These are phyloP conservation scores for Saturnispora saitoi DNA, from an alignment of 805 yeast species.

Conservation along the genomic window DNA sequence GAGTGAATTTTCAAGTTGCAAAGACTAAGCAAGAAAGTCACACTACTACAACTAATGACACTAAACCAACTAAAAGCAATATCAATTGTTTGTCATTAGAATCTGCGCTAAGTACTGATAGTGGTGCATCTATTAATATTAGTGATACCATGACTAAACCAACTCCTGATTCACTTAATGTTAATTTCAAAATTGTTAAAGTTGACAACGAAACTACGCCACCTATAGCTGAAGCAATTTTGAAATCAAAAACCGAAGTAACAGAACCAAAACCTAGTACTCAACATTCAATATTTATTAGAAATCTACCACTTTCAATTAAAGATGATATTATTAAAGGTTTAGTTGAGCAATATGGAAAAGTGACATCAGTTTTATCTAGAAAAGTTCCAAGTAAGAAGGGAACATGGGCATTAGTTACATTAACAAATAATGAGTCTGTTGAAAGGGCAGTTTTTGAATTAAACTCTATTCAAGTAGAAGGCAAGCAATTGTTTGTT, in stretches of 20 bases:
- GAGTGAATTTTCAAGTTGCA: slow-evolving; percentile 14
- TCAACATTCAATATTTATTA: slow-evolving; percentile 24
- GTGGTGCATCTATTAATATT: not conserved
- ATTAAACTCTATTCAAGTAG: slow-evolving; percentile 23
- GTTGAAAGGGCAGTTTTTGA: slow-evolving; percentile 21
- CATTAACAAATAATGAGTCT: slow-evolving; percentile 20
- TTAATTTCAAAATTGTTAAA: slow-evolving; percentile 5
- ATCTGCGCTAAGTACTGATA: not conserved
- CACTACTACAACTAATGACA: not conserved
- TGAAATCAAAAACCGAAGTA: not conserved
- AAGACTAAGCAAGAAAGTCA: not conserved
- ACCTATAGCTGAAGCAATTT: not conserved
- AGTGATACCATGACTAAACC: not conserved
- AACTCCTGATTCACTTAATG: not conserved
- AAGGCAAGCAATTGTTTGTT: slow-evolving; percentile 24
- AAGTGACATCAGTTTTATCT: slow-evolving; percentile 21
- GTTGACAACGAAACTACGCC: not conserved
- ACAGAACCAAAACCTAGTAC: slow-evolving; percentile 13
- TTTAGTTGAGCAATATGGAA: slow-evolving; percentile 26
- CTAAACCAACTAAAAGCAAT: not conserved
- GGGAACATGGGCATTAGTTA: slow-evolving; percentile 29
- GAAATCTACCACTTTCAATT: slow-evolving; percentile 25
- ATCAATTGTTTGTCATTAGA: not conserved
- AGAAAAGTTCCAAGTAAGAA: slow-evolving; percentile 23
- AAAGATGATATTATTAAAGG: slow-evolving; percentile 19